Conservation (phyloP, 345 rosid species). For the Eucalyptus lansdowneana region DNA sequence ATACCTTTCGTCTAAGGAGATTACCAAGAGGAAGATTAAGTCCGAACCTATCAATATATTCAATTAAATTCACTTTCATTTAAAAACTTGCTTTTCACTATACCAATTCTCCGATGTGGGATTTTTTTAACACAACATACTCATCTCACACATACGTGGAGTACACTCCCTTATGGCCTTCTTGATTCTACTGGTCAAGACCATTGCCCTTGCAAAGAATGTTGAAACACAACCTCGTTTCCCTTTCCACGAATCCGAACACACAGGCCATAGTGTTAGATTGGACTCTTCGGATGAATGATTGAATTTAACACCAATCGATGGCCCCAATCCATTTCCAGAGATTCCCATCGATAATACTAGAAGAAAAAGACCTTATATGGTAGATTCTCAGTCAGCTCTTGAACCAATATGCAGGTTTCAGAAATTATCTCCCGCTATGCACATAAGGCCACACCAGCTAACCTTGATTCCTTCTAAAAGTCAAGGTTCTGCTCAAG, state of each 20-base stretch:
- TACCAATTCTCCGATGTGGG: rapidly evolving
- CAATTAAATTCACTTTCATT: rapidly evolving
- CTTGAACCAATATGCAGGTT: neutral
- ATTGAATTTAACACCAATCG: neutral
- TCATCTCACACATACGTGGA: neutral
- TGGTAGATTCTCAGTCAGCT: neutral
- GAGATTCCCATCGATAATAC: neutral
- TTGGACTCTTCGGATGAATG: slow-evolving; percentile 26
- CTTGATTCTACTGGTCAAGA: neutral
- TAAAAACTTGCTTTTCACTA: rapidly evolving
- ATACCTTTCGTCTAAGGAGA: too few species aligned
- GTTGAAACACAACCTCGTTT: neutral
- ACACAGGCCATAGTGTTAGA: slow-evolving; percentile 3
- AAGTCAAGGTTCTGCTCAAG: neutral
- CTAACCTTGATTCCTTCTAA: neutral
- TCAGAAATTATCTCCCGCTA: too few species aligned
- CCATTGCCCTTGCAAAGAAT: neutral
- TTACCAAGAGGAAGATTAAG: rapidly evolving
- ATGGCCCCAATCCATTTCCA: neutral
- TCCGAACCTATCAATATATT: too few species aligned
- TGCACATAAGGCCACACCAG: too few species aligned
- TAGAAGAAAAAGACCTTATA: too few species aligned
- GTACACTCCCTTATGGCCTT: neutral
- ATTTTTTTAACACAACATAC: too few species aligned
- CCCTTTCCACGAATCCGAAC: neutral